A percentile compares a stretch with the other conserved stretches of the same genome.
Conservation (phyloP, 345 rosid species). For the Lepidium sativum region DNA sequence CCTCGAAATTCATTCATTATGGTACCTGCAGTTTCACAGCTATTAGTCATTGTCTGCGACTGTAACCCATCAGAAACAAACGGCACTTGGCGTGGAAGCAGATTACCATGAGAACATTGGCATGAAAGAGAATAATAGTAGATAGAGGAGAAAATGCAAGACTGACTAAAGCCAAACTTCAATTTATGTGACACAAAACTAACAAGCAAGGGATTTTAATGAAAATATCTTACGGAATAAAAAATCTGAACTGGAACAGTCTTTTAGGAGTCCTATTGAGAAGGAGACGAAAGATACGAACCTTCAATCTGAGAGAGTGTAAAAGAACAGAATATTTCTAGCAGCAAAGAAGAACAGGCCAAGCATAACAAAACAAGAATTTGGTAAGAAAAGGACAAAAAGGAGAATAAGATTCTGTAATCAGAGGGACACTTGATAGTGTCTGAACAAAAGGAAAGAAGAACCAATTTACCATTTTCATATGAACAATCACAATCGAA, state of each 20-base stretch:
- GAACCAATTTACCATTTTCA: neutral
- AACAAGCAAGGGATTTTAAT: neutral
- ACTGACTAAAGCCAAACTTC: neutral
- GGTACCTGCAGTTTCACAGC: conserved; percentile 33
- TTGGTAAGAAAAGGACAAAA: neutral
- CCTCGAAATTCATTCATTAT: conserved; percentile 52
- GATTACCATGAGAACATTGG: neutral
- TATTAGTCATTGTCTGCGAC: neutral
- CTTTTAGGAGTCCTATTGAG: neutral
- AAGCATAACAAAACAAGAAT: conserved; percentile 14
- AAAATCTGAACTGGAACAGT: neutral
- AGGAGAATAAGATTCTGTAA: conserved; percentile 24
- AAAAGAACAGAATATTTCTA: neutral
- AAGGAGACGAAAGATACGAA: neutral
- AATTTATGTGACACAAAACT: neutral
- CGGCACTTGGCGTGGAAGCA: neutral
- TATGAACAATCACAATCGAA: conserved; percentile 27
- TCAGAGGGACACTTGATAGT: conserved; percentile 10
- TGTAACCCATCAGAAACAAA: neutral
- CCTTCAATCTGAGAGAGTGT: neutral
- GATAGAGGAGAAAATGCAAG: neutral
- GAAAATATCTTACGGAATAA: neutral
- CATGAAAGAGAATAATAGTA: neutral
- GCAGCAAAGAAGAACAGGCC: conserved; percentile 8
- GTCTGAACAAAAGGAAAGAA: conserved; percentile 15